These are phyloP conservation scores for Hebeloma cylindrosporum DNA, from an alignment of 768 basidiomycete genomes.

Conservation along the genomic window DNA sequence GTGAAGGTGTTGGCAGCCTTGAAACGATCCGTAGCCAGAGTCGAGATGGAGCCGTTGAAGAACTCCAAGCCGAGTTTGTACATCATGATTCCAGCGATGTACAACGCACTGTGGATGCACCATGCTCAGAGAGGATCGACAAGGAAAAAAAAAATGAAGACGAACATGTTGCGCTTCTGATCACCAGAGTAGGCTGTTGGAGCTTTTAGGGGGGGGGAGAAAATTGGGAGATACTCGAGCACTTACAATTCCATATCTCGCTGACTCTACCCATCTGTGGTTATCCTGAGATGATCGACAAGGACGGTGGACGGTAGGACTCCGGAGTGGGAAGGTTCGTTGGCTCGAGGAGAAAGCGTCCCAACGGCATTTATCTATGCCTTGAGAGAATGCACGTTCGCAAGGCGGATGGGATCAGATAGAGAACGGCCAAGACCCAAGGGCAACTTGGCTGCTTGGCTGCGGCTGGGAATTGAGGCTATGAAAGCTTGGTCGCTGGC, in stretches of 20 bases:
- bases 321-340: too few species aligned
- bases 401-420: too few species aligned
- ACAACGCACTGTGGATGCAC: conserved; percentile 15
- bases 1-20: conserved; percentile 24
- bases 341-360: too few species aligned
- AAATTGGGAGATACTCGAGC: neutral
- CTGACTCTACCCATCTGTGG: conserved; percentile 14
- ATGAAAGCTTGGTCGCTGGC: too few species aligned
- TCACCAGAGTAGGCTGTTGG: conserved; percentile 24
- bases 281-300: neutral
- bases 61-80: conserved; percentile 35
- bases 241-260: conserved; percentile 25
- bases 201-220: neutral
- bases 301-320: neutral
- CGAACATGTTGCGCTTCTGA: conserved; percentile 33
- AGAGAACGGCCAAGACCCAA: too few species aligned
- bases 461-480: too few species aligned
- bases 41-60: conserved; percentile 35
- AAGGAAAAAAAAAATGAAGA: neutral
- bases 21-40: conserved; percentile 34
- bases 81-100: conserved; percentile 32
- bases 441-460: too few species aligned
- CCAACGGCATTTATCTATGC: too few species aligned
- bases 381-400: too few species aligned
- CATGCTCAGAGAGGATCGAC: neutral